Base-by-base conservation (phyloP, 495 filamentous ascomycete species). In the Lineolata rhizophorae region DNA sequence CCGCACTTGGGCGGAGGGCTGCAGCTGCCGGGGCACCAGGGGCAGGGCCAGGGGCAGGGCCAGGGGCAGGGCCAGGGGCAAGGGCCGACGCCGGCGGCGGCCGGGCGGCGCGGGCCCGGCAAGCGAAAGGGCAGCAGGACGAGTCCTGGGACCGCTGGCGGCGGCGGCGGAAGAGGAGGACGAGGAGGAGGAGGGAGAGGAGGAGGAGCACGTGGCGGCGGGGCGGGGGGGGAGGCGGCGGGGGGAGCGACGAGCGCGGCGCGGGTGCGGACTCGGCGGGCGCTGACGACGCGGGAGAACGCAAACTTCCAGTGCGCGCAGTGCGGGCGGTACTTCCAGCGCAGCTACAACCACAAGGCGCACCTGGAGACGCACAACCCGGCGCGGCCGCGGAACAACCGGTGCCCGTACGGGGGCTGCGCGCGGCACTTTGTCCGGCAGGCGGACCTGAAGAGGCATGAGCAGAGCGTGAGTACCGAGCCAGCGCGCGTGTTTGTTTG, bases 351-450 rank as follows among this genome's bases (percentile, higher is more conserved):
- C 55, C 81, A 75, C 52, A 80, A 76, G 46, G 72, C 79, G 33
- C 85, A 95, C 51, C 63, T 87, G 61, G 80, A 87, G 46, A 85
- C 70, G 5, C 85, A 95, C 53, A 71, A 93, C 50, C 75, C 83
- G 2, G 64, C 62, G 30, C 60, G 69, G 31, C 69, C 67, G 39
- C 72, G 75, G 42, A 68, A 70, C 1, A 72, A 79, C 50, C 54
- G 59, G 3, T 95, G 84, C 52, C 52, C 49, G 9, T 52, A 65
- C 21, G 49, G 64, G 28, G 55, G 66, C 37, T 87, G 77, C 57
- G 62, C 54, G 43, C 77, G 74, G 55, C 66, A 67, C 32, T 84
- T 84, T 48, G 75, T 76, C 26, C 61, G 85, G 44, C 83, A 76
- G 50, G 83, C 82, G 4, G 85, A 94, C 50, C 62, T 93, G 20